Evolutionary conservation across 164 flowering plant species (phyloP).

Genomic region (Sextonia rubra): DNA sequence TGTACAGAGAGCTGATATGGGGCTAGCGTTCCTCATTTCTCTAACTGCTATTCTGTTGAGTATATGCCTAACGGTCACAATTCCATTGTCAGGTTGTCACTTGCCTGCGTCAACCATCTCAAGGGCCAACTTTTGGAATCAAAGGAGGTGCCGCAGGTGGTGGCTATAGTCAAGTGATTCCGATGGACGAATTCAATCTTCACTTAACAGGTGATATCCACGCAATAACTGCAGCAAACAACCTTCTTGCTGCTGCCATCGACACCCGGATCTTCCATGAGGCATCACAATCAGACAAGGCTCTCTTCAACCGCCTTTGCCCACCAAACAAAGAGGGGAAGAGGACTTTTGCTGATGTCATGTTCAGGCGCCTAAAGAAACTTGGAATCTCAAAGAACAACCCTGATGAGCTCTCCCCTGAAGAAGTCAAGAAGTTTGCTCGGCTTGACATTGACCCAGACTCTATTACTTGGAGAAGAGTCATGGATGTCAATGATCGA

Average conservation of each 20-base stretch:
- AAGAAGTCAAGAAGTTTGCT: constrained; percentile 74
- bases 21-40: background rate
- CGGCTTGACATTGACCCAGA: constrained; percentile 94
- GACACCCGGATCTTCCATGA: constrained; percentile 94
- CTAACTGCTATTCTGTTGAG: background rate
- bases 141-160: constrained; percentile 99
- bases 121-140: constrained; percentile 99
- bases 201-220: constrained; percentile 97
- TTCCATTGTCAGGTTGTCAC: constrained; percentile 66
- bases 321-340: constrained; percentile 87
- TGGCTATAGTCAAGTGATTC: constrained; percentile 98
- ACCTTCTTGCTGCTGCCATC: constrained; percentile 97
- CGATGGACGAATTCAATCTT: constrained; percentile 99
- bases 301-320: constrained; percentile 84
- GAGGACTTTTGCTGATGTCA: constrained; percentile 59
- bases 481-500: constrained; percentile 96
- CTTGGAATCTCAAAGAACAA: constrained; percentile 75
- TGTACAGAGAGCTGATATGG: background rate
- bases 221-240: constrained; percentile 99
- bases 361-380: constrained; percentile 83
- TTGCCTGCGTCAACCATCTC: constrained; percentile 96
- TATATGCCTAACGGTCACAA: background rate
- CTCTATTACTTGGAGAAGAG: constrained; percentile 93
- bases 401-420: constrained; percentile 83
- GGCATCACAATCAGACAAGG: constrained; percentile 85